phyloP scores from a whole-genome alignment of 2,329 filamentous ascomycete genomes.

The Colletotrichum cereale region DNA sequence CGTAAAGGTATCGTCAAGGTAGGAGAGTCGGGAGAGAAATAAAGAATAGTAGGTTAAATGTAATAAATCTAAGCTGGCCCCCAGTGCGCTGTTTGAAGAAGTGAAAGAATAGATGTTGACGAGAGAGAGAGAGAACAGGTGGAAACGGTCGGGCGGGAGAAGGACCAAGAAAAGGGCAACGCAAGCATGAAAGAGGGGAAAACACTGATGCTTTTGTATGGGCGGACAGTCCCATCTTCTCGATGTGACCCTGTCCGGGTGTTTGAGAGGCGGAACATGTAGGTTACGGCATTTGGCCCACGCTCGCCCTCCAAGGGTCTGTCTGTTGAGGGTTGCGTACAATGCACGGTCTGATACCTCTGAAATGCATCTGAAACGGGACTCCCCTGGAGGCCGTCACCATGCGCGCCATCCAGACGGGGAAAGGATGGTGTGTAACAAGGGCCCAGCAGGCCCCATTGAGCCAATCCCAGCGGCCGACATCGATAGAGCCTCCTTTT shows the following conservation, averaged over 20 bases:
- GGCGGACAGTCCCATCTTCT: constrained; percentile 35
- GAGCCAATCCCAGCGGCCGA: constrained; percentile 40
- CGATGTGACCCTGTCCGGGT: constrained; percentile 15
- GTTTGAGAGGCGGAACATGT: constrained; percentile 39
- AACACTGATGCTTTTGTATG: constrained; percentile 39
- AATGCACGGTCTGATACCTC: constrained; percentile 44
- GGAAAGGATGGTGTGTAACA: constrained; percentile 37
- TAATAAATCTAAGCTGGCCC: constrained; percentile 38
- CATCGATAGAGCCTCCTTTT: constrained; percentile 32
- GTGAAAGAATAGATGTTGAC: constrained; percentile 22
- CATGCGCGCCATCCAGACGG: constrained; percentile 43
- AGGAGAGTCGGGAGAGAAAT: constrained; percentile 12
- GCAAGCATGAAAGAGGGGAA: constrained; percentile 37
- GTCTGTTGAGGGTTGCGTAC: constrained; percentile 17
- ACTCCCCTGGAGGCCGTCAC: constrained; percentile 45
- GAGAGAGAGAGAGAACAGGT: constrained; percentile 1
- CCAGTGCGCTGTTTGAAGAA: constrained; percentile 40
- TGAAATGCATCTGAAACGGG: constrained; percentile 54
- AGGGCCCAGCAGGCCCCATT: constrained; percentile 12
- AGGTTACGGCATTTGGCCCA: constrained; percentile 32
- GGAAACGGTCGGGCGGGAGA: constrained; percentile 30
- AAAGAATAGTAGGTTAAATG: constrained; percentile 22
- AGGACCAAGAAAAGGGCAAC: constrained; percentile 37
- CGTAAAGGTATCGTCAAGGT: constrained; percentile 12
- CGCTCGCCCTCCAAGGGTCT: constrained; percentile 18